Percentiles rank a stretch among this genome's conserved stretches.
phyloP scores from a whole-genome alignment of 2,329 filamentous ascomycete species.

The Trichoderma sp. region DNA sequence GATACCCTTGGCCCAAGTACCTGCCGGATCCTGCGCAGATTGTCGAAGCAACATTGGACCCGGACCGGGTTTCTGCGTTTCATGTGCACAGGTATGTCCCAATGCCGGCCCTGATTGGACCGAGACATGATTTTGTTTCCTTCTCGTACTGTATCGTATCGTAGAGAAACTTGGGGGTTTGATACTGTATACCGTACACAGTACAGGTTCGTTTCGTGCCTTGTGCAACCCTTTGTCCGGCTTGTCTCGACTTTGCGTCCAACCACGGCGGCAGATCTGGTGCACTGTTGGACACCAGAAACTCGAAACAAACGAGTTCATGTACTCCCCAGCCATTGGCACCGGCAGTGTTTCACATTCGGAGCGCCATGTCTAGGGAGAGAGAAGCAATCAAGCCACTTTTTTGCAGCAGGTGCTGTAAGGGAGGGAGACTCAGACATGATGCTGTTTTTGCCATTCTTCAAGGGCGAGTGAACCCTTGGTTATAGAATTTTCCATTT shows the following conservation, averaged over 20 bases:
- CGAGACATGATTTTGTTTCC: background rate
- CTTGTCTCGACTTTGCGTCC: background rate
- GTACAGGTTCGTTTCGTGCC: background rate
- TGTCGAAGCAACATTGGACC: background rate
- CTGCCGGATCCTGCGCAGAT: background rate
- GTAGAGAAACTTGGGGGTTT: background rate
- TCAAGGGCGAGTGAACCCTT: background rate
- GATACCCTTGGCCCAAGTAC: background rate
- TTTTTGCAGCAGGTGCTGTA: background rate
- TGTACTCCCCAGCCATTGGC: background rate
- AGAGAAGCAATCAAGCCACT: background rate
- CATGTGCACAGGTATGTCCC: background rate
- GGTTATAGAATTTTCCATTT: too few relatives aligned
- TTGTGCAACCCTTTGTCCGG: background rate
- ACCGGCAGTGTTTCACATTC: conserved; percentile 1
- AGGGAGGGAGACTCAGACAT: background rate
- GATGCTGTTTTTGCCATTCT: background rate
- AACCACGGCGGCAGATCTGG: conserved; percentile 4
- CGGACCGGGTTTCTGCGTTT: background rate
- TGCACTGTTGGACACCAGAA: background rate
- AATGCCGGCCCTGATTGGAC: background rate
- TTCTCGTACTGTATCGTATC: background rate
- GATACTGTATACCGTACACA: background rate
- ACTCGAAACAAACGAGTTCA: background rate
- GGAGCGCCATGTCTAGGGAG: background rate